Evolutionary conservation across 2,329 filamentous ascomycete genomes (phyloP).

Genomic region (Clarireedia homoeocarpa): DNA sequence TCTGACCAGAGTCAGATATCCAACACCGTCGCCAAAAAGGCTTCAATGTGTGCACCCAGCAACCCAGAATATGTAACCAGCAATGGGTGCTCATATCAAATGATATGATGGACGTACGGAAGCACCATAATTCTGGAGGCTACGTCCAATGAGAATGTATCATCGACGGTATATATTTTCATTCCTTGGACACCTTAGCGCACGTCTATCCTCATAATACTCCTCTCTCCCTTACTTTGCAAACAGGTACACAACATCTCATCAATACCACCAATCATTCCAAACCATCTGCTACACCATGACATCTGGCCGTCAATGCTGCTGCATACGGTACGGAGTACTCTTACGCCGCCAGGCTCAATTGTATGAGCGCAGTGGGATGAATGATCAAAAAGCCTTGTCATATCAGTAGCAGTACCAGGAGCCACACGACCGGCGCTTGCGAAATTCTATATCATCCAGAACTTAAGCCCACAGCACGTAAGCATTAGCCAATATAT

Average conservation of each 20-base stretch:
- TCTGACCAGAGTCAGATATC: constrained; percentile 3
- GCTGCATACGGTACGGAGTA: constrained; percentile 1
- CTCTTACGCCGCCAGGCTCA: constrained; percentile 4
- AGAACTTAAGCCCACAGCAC: background rate
- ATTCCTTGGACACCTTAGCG: background rate
- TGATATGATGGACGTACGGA: background rate
- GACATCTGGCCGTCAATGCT: background rate
- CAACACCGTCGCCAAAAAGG: background rate
- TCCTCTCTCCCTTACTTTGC: background rate
- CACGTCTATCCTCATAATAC: constrained; percentile 1
- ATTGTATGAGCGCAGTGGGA: background rate
- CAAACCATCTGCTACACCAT: background rate
- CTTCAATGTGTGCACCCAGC: background rate
- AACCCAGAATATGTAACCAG: background rate
- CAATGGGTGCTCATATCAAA: background rate
- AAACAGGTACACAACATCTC: constrained; percentile 4
- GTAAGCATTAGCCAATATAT: constrained; percentile 1
- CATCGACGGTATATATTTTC: background rate
- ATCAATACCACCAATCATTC: constrained; percentile 3
- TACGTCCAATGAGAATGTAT: background rate
- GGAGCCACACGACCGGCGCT: constrained; percentile 1
- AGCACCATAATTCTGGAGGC: no score
- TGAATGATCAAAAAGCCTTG: constrained; percentile 8
- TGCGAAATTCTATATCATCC: background rate
- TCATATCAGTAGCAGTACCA: background rate